phyloP scores from a whole-genome alignment of 1,284 basidiomycete genomes.

The Melampsora americana region DNA sequence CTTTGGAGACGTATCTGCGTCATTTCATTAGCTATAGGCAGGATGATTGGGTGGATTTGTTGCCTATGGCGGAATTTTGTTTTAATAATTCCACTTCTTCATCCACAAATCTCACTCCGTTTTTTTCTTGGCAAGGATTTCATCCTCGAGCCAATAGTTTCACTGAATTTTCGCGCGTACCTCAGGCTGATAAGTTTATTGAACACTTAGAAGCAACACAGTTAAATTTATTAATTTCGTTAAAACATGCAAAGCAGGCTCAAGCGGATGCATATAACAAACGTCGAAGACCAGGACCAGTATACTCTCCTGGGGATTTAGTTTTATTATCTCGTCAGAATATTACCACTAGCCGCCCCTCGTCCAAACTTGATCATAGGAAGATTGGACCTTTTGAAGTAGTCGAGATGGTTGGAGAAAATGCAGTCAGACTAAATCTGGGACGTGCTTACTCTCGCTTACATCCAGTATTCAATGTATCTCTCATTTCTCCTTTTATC shows the following conservation, averaged over 20 bases:
- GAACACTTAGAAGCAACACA: too few species aligned
- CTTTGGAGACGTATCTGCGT: slow-evolving; percentile 53
- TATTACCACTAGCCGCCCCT: not conserved
- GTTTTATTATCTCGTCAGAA: not conserved
- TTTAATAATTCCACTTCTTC: slow-evolving; percentile 52
- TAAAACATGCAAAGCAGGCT: not conserved
- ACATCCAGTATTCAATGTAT: too few species aligned
- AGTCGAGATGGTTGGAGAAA: not conserved
- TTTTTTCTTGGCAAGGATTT: slow-evolving; percentile 55
- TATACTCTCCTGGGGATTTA: not conserved
- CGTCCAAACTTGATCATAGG: not conserved
- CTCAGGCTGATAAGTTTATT: too few species aligned
- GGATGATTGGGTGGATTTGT: too few species aligned
- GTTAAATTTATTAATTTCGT: too few species aligned
- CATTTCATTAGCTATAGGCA: slow-evolving; percentile 43
- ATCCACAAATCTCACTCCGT: slow-evolving; percentile 54
- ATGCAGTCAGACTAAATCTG: not conserved
- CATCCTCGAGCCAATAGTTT: too few species aligned
- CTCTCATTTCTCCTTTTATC: too few species aligned
- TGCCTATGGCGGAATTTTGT: slow-evolving; percentile 52
- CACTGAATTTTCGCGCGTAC: too few species aligned
- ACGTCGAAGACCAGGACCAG: not conserved
- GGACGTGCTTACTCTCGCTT: too few species aligned
- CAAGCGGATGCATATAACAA: not conserved
- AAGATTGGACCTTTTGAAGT: not conserved